Evolutionary conservation across 306 rosid species (phyloP), one percentile per base, ranked within the genome.

Genomic region (Glycine soja): DNA sequence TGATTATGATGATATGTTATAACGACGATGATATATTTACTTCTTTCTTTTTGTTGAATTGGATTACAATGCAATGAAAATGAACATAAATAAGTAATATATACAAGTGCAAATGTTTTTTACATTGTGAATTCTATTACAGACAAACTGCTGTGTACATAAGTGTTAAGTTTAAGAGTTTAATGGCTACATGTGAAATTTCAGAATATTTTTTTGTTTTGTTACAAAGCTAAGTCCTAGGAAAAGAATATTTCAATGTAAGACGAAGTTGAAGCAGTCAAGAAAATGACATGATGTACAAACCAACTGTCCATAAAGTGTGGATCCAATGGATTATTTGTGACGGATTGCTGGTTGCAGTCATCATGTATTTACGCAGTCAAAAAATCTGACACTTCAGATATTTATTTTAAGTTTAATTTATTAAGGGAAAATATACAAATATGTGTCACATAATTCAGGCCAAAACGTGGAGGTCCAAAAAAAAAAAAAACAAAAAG

Each of bases 191-290:
- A 66, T 32, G 32, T 77, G 81, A 67, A 12, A 15, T 16, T 36
- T 16, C 2, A 65, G 38, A 36, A 76, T 45, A 14, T 24, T 24
- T 24, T 19, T 24, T 24, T 24, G 30, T 24, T 24, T 24, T 24
- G 30, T 24, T 24, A 24, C 2, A 24, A 24, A 24, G 30, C 30
- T 24, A 24, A 24, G 2, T 24, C 30, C 30, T 24, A 24, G 30
- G 30, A 24, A 24, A 24, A 24, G 30, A 24, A 24, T 24, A 24
- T 34, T 72, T 72, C 0, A 32, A 52, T 62, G 63, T 3, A 8
- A 69, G 78, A 74, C 57, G 8, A 54, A 53, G 36, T 9, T 10
- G 68, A 74, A 56, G 12, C 54, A 42, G 68, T 74, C 68, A 46
- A 46, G 10, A 63, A 63, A 63, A 62, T 34, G 19, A 34, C 46